Conservation (phyloP, 2,329 filamentous ascomycete species). For the Stagonosporopsis rhizophila region DNA sequence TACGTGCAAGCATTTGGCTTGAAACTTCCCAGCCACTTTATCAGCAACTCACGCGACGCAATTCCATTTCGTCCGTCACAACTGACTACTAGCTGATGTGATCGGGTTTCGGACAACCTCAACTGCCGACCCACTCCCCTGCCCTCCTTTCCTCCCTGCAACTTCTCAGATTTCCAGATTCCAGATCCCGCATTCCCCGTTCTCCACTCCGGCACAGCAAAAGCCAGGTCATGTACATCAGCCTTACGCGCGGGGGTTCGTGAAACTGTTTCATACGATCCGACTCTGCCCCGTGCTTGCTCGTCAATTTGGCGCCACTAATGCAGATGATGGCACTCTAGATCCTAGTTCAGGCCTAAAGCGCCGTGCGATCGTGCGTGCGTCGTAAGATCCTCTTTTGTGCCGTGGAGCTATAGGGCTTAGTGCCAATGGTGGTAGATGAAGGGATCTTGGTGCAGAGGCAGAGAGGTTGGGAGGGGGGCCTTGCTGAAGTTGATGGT, state of each 20-base stretch:
- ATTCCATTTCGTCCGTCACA: neutral
- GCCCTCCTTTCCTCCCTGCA: neutral
- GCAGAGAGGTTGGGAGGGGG: neutral
- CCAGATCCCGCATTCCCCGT: neutral
- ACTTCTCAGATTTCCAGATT: neutral
- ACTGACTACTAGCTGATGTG: neutral
- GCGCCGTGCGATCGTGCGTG: slow-evolving; percentile 1
- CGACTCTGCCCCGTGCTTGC: neutral
- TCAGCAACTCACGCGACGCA: neutral
- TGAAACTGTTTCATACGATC: slow-evolving; percentile 8
- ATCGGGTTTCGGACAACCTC: slow-evolving; percentile 3
- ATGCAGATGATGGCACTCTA: neutral
- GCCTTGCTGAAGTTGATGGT: neutral
- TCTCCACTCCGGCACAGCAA: slow-evolving; percentile 6
- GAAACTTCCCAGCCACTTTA: neutral
- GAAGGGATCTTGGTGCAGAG: neutral
- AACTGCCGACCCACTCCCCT: slow-evolving; percentile 7
- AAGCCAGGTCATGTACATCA: slow-evolving; percentile 2
- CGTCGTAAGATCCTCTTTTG: neutral
- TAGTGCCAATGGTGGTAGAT: neutral
- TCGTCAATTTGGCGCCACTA: slow-evolving; percentile 12
- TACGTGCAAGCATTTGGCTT: neutral
- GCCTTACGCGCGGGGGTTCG: slow-evolving; percentile 8
- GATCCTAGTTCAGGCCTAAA: slow-evolving; percentile 7
- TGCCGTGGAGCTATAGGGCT: neutral